Evolutionary conservation across 768 basidiomycete species (phyloP), one percentile per base, ranked within the genome.

Genomic region (Calocybe cyanea): DNA sequence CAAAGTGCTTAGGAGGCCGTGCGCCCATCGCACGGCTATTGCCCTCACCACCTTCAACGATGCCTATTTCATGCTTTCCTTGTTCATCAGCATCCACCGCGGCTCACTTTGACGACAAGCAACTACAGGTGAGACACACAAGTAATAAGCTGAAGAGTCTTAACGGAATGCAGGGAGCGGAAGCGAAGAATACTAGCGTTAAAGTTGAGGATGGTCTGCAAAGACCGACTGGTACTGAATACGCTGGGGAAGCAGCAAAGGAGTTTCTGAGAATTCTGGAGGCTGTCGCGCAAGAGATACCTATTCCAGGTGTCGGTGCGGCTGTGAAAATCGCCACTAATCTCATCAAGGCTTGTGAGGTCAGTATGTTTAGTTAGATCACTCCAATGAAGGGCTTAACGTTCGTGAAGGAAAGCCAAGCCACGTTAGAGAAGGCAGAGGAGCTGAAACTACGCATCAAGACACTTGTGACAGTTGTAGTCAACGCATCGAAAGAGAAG

Each of bases 301-400:
- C 49, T 37, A 13, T 50, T 18, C 44, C 44, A 3, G 44, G 43
- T 11, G 20, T 46, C 15, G 35, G 43, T 28, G 33, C n/a, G 13
- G 49, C 39, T 13, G 43, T 42, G 0, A 40, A 37, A 19, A 19
- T 42, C 7, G 44, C 44, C 14, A 19, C 34, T 1, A 34, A 23
- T 15, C 25, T 45, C 18, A 45, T 50, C 24, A 33, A 50, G 42
- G 46, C 46, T 9, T 52, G 51, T 6, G 51, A 52, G 17, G 46
- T 48, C 28, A 42, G 38, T 36, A 30, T 6, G n/a, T n/a, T n/a
- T n/a, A n/a, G n/a, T n/a, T n/a, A n/a, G n/a, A n/a, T n/a, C n/a
- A n/a, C n/a, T n/a, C n/a, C n/a, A n/a, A n/a, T n/a, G n/a, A n/a
- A n/a, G n/a, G n/a, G n/a, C 11, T 11, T 28, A 28, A 11, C 25